phyloP scores from a whole-genome alignment of 225 moss, liverwort and hornwort genomes.

The Anthoceros angustus region DNA sequence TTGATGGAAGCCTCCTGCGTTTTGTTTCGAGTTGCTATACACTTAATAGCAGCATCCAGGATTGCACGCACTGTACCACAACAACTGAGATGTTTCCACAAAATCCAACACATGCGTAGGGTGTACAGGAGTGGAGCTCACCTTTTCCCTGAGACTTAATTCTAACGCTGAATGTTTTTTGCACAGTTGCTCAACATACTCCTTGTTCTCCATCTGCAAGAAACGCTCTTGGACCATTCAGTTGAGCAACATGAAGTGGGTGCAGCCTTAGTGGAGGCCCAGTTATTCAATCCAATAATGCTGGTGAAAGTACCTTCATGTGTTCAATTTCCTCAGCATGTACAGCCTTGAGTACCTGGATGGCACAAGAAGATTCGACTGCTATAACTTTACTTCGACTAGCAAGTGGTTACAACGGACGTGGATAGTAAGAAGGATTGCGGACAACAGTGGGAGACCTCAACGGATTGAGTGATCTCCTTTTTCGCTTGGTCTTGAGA shows the following conservation, averaged over 20 bases:
- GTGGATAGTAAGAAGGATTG: too few relatives aligned
- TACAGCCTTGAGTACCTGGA: background rate
- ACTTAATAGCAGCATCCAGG: background rate
- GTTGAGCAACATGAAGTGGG: background rate
- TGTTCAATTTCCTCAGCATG: constrained; percentile 1
- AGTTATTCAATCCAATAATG: background rate
- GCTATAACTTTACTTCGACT: background rate
- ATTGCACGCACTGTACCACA: background rate
- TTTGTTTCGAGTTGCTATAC: background rate
- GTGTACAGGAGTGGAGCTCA: background rate
- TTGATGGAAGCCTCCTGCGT: background rate
- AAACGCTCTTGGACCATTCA: background rate
- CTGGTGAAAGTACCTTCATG: background rate
- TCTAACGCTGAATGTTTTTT: background rate
- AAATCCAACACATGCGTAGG: background rate
- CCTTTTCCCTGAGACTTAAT: background rate
- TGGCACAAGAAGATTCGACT: background rate
- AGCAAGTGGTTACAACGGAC: too few relatives aligned
- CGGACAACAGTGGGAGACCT: background rate
- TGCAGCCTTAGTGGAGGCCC: background rate
- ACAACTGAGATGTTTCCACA: background rate
- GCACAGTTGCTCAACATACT: background rate
- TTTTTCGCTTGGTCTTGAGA: background rate
- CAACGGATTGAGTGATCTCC: background rate
- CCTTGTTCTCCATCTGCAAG: constrained; percentile 3